A percentile compares a stretch with the other conserved stretches of the same genome.
phyloP scores from a whole-genome alignment of 352 stramenopile species.

The Pythium apleroticum region DNA sequence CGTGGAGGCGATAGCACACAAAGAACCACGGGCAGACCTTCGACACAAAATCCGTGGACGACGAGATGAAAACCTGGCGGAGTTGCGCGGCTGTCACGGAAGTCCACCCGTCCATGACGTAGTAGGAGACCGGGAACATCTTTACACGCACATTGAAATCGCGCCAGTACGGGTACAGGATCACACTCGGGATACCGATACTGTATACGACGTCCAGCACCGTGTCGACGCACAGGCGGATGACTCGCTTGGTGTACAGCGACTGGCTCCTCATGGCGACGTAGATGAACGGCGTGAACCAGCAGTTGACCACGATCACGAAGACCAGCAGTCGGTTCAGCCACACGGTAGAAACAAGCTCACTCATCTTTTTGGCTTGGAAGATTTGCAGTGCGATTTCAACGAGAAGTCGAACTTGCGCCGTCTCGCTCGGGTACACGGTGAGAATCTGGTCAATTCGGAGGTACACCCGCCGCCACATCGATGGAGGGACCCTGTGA shows the following conservation, averaged over 20 bases:
- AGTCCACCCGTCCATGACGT: slow-evolving; percentile 11
- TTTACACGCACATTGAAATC: neutral
- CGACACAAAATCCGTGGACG: slow-evolving; percentile 17
- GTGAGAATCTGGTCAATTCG: neutral
- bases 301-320: slow-evolving; percentile 19
- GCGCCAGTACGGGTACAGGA: slow-evolving; percentile 21
- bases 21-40: slow-evolving; percentile 17
- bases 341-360: slow-evolving; percentile 8
- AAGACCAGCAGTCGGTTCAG: slow-evolving; percentile 15
- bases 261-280: neutral
- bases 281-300: slow-evolving; percentile 17
- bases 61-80: slow-evolving; percentile 21
- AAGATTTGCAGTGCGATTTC: slow-evolving; percentile 18
- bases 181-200: slow-evolving; percentile 7
- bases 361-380: slow-evolving; percentile 19
- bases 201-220: slow-evolving; percentile 9
- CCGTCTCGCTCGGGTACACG: neutral
- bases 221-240: neutral
- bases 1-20: slow-evolving; percentile 7
- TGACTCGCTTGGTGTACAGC: neutral
- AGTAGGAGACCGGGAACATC: neutral
- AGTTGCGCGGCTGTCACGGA: slow-evolving; percentile 2
- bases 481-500: too few species aligned
- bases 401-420: slow-evolving; percentile 5
- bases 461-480: neutral